Conservation (phyloP, 1,284 basidiomycete species). For the Moesziomyces sp. region DNA sequence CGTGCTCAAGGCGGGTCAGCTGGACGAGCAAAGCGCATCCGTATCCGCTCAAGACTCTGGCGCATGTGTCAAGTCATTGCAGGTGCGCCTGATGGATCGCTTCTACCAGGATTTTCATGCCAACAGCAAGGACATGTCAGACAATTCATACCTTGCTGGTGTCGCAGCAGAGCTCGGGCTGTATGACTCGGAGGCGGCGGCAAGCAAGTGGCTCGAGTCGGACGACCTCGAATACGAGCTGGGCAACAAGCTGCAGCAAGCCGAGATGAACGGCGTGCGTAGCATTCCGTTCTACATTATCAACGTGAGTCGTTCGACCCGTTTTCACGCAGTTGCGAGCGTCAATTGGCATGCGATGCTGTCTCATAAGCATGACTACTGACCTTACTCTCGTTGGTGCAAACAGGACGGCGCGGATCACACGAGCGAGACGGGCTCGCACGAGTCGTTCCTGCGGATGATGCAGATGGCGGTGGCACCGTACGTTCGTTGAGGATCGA, state of each 20-base stretch:
- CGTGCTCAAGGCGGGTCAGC: conserved; percentile 36
- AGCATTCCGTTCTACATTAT: conserved; percentile 55
- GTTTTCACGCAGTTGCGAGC: too few species aligned
- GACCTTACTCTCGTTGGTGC: neutral
- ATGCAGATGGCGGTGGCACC: conserved; percentile 53
- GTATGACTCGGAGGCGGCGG: conserved; percentile 25
- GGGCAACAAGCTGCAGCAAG: conserved; percentile 43
- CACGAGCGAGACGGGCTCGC: conserved; percentile 44
- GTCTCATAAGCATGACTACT: neutral
- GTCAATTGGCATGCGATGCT: too few species aligned
- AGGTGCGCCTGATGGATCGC: conserved; percentile 38
- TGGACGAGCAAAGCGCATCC: conserved; percentile 23
- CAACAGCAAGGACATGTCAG: conserved; percentile 42
- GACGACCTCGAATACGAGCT: conserved; percentile 52
- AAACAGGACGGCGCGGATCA: conserved; percentile 47
- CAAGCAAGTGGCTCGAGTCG: conserved; percentile 45
- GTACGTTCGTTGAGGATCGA: conserved; percentile 21
- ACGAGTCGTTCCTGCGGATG: conserved; percentile 48
- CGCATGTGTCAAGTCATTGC: conserved; percentile 18
- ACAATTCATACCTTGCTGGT: conserved; percentile 29
- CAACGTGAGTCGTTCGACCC: conserved; percentile 30
- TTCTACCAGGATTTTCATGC: conserved; percentile 40
- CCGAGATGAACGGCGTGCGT: conserved; percentile 52
- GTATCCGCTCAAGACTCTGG: conserved; percentile 9
- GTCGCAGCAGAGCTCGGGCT: conserved; percentile 32